These are phyloP conservation scores for Rhodotorula sp. DNA, from an alignment of 1,284 basidiomycete species.

Conservation along the genomic window DNA sequence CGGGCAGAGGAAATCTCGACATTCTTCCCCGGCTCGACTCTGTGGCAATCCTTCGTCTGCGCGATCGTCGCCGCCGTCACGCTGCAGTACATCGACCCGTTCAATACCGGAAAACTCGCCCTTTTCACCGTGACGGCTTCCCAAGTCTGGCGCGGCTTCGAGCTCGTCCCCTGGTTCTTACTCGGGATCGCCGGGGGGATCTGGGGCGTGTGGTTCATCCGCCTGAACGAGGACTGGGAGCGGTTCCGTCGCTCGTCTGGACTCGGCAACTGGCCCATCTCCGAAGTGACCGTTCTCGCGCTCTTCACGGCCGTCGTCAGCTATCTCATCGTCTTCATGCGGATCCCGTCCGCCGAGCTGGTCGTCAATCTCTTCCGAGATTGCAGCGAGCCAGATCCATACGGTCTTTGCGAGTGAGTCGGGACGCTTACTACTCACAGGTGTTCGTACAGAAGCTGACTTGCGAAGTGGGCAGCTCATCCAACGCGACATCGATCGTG, in stretches of 20 bases:
- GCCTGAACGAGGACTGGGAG: conserved; percentile 81
- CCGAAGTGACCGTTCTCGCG: conserved; percentile 63
- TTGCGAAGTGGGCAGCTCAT: too few relatives aligned
- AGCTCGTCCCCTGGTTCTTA: conserved; percentile 44
- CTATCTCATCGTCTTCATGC: conserved; percentile 62
- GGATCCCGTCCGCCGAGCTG: conserved; percentile 41
- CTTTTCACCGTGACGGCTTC: conserved; percentile 87
- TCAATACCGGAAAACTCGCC: conserved; percentile 68
- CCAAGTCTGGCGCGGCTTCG: conserved; percentile 56
- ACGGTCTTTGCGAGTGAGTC: conserved; percentile 64
- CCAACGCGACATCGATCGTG: conserved; percentile 22
- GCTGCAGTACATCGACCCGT: conserved; percentile 75
- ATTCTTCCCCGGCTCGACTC: conserved; percentile 67
- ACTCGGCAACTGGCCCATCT: conserved; percentile 72
- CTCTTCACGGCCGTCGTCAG: conserved; percentile 69
- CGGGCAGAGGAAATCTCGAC: conserved; percentile 72
- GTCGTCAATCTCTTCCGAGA: conserved; percentile 74
- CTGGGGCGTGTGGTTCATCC: conserved; percentile 92
- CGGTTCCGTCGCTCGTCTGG: conserved; percentile 33
- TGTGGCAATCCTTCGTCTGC: conserved; percentile 75
- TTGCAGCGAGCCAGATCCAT: conserved; percentile 64
- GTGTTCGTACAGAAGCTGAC: neutral
- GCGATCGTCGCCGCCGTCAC: conserved; percentile 73
- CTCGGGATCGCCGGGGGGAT: conserved; percentile 61
- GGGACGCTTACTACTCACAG: too few relatives aligned